A percentile compares a stretch with the other conserved stretches of the same genome.
Evolutionary conservation across 176 grass and related monocot species (phyloP).

Genomic region (Canna indica): DNA sequence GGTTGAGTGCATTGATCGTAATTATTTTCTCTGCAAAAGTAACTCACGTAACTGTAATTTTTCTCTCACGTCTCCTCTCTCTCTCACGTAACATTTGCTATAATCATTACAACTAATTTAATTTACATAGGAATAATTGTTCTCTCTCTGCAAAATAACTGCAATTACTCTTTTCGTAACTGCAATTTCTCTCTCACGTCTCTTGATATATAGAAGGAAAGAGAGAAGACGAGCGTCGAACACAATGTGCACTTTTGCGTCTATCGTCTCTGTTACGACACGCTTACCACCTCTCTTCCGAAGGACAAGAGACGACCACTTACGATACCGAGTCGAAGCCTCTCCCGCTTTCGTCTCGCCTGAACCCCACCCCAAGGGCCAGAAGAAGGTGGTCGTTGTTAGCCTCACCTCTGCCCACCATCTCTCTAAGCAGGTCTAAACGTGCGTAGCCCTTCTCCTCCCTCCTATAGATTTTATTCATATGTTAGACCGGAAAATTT

Average conservation of each 20-base stretch:
- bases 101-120: too few species aligned
- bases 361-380: not conserved
- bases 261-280: not conserved
- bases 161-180: too few species aligned
- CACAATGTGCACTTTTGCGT: not conserved
- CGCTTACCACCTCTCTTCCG: not conserved
- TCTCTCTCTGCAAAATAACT: too few species aligned
- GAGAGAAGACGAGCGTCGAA: not conserved
- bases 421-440: conserved; percentile 52
- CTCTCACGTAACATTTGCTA: too few species aligned
- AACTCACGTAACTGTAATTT: too few species aligned
- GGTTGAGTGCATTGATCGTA: too few species aligned
- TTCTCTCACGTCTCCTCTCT: too few species aligned
- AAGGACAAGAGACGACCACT: not conserved
- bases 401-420: conserved; percentile 62
- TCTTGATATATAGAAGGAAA: too few species aligned
- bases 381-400: conserved; percentile 69
- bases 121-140: too few species aligned
- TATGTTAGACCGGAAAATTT: not conserved
- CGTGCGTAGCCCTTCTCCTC: conserved; percentile 7
- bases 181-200: too few species aligned
- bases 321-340: not conserved
- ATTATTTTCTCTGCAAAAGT: too few species aligned
- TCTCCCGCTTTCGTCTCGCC: not conserved
- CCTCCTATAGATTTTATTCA: too few species aligned